A percentile compares a stretch with the other conserved stretches of the same genome.
Conservation (phyloP, 225 moss, liverwort and hornwort genomes). For the Bryoerythrophyllum caledonicum region DNA sequence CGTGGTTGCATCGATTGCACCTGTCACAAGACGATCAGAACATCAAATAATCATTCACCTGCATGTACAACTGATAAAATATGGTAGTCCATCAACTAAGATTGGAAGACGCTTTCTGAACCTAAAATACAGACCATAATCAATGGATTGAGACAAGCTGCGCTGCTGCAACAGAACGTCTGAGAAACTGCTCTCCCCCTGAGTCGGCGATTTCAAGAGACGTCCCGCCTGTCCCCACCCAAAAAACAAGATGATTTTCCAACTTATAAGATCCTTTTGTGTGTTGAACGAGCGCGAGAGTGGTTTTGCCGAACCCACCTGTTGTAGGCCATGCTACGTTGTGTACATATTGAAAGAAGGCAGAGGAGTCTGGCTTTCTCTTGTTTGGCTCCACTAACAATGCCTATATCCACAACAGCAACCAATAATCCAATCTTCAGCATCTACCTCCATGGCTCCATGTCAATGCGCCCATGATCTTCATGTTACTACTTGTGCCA, state of each 20-base stretch:
- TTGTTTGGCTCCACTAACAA: constrained; percentile 73
- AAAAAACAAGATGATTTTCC: constrained; percentile 14
- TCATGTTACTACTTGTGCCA: neutral
- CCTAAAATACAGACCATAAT: constrained; percentile 64
- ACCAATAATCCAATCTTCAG: constrained; percentile 34
- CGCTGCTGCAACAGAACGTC: constrained; percentile 75
- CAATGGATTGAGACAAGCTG: constrained; percentile 67
- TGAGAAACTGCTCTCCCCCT: constrained; percentile 76
- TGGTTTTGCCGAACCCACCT: constrained; percentile 54
- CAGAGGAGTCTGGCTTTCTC: constrained; percentile 52
- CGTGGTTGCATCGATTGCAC: constrained; percentile 64
- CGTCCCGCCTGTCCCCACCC: constrained; percentile 86
- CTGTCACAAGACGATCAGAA: constrained; percentile 38
- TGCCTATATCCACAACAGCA: constrained; percentile 49
- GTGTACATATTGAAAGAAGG: constrained; percentile 45
- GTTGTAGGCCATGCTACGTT: constrained; percentile 55
- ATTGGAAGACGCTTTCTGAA: neutral
- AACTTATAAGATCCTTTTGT: constrained; percentile 28
- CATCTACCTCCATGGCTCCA: neutral
- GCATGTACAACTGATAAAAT: neutral
- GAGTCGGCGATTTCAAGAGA: constrained; percentile 60
- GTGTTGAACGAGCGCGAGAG: constrained; percentile 12
- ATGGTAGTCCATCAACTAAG: neutral
- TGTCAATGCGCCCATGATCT: neutral
- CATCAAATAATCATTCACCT: constrained; percentile 11